Evolutionary conservation across 1,284 basidiomycete species (phyloP).

Genomic region (Puccinia triticina): DNA sequence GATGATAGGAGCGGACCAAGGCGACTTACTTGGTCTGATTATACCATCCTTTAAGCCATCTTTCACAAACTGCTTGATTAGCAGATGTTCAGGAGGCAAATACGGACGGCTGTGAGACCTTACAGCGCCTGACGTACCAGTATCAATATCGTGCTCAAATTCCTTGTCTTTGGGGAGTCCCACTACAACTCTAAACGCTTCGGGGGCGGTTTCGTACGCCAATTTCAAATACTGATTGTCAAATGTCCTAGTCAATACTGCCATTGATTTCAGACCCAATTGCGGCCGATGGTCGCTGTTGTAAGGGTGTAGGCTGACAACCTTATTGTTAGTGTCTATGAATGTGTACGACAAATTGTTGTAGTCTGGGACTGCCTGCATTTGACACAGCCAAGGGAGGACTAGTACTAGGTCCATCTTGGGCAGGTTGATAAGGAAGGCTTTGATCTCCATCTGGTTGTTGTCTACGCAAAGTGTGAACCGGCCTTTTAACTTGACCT

Average conservation of each 20-base stretch:
- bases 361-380: background rate
- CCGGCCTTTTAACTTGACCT: background rate
- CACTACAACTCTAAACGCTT: background rate
- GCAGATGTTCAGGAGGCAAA: background rate
- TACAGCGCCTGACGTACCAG: background rate
- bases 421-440: background rate
- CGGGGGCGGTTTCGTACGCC: background rate
- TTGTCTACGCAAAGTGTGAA: background rate
- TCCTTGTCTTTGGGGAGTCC: background rate
- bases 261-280: too few species aligned
- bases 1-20: background rate
- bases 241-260: too few species aligned
- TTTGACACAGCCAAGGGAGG: background rate
- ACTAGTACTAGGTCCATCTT: slow-evolving; percentile 3
- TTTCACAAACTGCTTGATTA: background rate
- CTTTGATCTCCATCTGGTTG: background rate
- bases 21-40: background rate
- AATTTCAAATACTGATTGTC: background rate
- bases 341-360: background rate
- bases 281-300: too few species aligned
- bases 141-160: background rate
- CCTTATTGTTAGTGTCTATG: background rate
- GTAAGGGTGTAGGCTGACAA: background rate
- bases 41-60: slow-evolving; percentile 4
- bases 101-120: background rate